Base-by-base conservation (phyloP, 176 grass and related monocot genomes). In the Miscanthus lutarioriparius region DNA sequence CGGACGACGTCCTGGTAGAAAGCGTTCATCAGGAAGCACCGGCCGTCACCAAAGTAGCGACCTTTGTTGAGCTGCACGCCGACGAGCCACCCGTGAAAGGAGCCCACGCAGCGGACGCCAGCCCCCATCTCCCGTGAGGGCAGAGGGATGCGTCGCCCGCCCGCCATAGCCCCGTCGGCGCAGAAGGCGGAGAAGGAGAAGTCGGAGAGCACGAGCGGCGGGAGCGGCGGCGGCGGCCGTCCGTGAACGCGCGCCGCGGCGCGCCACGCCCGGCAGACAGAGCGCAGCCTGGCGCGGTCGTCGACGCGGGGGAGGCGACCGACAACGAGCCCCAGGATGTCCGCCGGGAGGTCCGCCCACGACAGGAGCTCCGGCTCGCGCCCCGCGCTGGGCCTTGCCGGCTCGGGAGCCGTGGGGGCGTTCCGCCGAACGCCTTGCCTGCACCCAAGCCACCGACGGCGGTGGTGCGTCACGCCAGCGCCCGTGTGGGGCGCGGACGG, bases 281-380 rank as follows among this genome's bases (percentile, higher is more conserved):
- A 88, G 58, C 87, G 87, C 81, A 84, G 44, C 58, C 87, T 80
- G 25, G 81, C 44, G 58, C 87, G 87, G 75, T 88, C 87, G 7
- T 73, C 81, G 33, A 44, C 25, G 75, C 33, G 12, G 2, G 80
- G 87, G 75, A 88, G 43, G 68, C 56, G 58, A 59, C 68, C 45
- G 8, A 35, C 58, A 75, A 88, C 67, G 35, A 79, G 16, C 4
- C 86, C 25, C 41, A 88, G 56, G 67, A 88, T 84, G 75, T 84
- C 87, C 14, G 58, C 26, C 3, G 81, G 81, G 67, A 88, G 23
- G 44, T 84, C 87, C 67, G 81, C 36, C 87, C 87, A 84, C 14
- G 87, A 17, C 33, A 36, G 59, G 14, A 20, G 58, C 54, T 22
- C 20, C 14, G 12, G 35, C 6, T 67, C 45, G 20, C 1, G 6